Evolutionary conservation across 345 rosid species (phyloP), one percentile per base, ranked within the genome.

Genomic region (Aquilaria yunnanensis): DNA sequence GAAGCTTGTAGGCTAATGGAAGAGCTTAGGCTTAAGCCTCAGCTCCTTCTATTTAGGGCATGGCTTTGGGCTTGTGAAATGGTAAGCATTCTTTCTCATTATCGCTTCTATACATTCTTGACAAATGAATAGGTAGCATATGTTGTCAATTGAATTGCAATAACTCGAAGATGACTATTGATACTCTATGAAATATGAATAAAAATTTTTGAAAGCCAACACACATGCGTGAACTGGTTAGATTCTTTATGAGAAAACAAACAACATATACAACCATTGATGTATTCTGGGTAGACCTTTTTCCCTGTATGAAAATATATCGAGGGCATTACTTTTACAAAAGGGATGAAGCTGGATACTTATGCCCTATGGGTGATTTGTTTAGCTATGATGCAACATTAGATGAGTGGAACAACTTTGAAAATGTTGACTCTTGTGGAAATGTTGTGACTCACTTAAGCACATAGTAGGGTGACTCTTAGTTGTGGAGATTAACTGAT

Each of bases 51-150:
- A 34, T 70, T 85, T 45, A 77, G 63, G 61, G 88, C 96, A 5
- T 94, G 99, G 99, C 75, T 86, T 60, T 94, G 97, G 99, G 97
- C 96, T 78, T 74, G 80, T 73, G 83, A 88, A 57, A 85, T 97
- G 47, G 98, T 93, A 65, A 74, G 88, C 46, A 71, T 50, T 46
- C 71, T 66, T 67, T 31, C 53, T 50, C 12, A 68, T 55, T 56
- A 32, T 11, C 41, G 59, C 33, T 5, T 54, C 57, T 43, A n/a
- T 60, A 33, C 6, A 37, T 37, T 5, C 43, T 37, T 37, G 43
- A 9, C 43, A 37, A 37, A 9, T 37, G 43, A 37, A 37, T 37
- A 37, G 6, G 8, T 37, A 37, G 43, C 8, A 37, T 9, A 37
- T 37, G 43, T 37, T 37, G 43, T 37, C 43, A 37, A 37, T 37